Evolutionary conservation across 192 early-diverging fungal genomes (phyloP), one percentile per base, ranked within the genome.

Genomic region (Geosiphon pyriformis): DNA sequence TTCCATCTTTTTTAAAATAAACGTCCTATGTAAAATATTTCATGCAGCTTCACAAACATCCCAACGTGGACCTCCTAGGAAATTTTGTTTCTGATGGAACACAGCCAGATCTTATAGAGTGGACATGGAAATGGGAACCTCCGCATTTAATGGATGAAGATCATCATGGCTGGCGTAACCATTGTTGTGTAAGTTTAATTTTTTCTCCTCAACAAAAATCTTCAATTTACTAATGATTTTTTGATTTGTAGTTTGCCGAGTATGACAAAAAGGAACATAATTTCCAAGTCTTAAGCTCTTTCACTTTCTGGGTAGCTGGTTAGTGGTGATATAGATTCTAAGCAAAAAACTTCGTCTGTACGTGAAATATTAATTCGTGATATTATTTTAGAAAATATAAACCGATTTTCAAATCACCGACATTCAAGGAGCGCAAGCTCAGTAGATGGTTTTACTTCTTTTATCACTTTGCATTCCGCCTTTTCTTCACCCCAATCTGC

Each of bases 231-330:
- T 46, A 46, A 10, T 46, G 17, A 46, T 6, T 46, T 10, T 6
- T 46, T 23, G 26, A 22, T n/a, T 17, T 66, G 25, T 55, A 66
- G 65, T 66, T 66, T 47, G 65, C 54, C 37, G 65, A 66, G 56
- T 66, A 66, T 30, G 53, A 66, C 47, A 33, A n/a, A 57, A 57
- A 66, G 20, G 53, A 66, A 8, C 30, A 66, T 66, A 47, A 33
- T 46, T 66, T 66, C 30, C 52, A 37, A 30, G 22, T 57, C 26
- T 56, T 66, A 18, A 33, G 49, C 2, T 56, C 50, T 23, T 66
- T 66, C 15, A 66, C 65, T n/a, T 66, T 66, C 47, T 66, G 65
- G 65, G 65, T 66, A 29, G 65, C 65, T 29, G 65, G 65, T 66
- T 2, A n/a, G 53, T 56, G 35, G 23, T 52, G 37, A 42, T 42